Evolutionary conservation across 2,329 filamentous ascomycete species (phyloP).

Genomic region (Fusarium chuoi): DNA sequence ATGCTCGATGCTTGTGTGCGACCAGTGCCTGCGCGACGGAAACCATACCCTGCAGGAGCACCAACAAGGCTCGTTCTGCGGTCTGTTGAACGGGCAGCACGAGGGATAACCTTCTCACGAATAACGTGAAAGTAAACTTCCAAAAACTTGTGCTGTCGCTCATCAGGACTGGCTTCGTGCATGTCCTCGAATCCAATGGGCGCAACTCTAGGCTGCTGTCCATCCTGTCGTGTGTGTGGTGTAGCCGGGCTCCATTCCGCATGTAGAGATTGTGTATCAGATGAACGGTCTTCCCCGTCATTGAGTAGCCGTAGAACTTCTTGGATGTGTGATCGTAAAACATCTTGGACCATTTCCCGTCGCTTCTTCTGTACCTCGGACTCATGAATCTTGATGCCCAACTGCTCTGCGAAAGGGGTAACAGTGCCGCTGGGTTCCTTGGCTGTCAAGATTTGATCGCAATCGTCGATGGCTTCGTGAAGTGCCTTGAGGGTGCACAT

Average conservation of each 20-base stretch:
- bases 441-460: conserved; percentile 56
- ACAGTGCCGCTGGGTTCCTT: conserved; percentile 33
- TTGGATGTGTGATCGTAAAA: conserved; percentile 62
- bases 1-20: conserved; percentile 41
- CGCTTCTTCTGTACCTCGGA: conserved; percentile 41
- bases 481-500: conserved; percentile 53
- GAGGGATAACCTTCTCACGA: conserved; percentile 52
- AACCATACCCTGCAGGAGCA: conserved; percentile 34
- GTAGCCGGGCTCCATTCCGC: conserved; percentile 33
- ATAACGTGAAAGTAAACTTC: conserved; percentile 62
- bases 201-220: conserved; percentile 18
- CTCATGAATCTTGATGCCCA: background rate
- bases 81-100: conserved; percentile 45
- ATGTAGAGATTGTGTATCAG: conserved; percentile 39
- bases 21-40: conserved; percentile 36
- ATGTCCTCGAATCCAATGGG: conserved; percentile 56
- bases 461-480: conserved; percentile 53
- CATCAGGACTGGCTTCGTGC: conserved; percentile 57
- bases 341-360: conserved; percentile 54
- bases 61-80: conserved; percentile 41
- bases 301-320: conserved; percentile 60
- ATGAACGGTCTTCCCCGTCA: conserved; percentile 46
- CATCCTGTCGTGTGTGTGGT: conserved; percentile 8
- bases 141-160: conserved; percentile 62
- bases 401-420: conserved; percentile 16